Base-by-base conservation (phyloP, 2,329 filamentous ascomycete species). In the Penicillium polonicum region DNA sequence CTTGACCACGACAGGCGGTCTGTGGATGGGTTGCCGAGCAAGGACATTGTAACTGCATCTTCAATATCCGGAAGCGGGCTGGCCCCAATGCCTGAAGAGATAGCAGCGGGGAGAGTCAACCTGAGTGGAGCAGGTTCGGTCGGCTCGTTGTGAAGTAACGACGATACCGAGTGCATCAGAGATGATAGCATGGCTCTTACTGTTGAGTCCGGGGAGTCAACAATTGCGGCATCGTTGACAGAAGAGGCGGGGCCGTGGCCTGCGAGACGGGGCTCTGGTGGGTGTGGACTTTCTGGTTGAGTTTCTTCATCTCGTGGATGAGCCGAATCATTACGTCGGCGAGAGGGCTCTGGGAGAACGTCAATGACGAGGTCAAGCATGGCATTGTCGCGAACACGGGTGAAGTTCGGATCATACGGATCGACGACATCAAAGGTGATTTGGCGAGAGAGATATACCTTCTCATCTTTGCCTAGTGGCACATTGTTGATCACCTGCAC, bases 401-500 rank as follows among this genome's bases (percentile, higher is more conserved):
- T 89, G 72, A 97, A 97, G 57, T 92, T 88, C 15, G 92, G 90
- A 73, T 97, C 93, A 23, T 85, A 84, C 5, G 77, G 76, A 67
- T 78, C 78, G 35, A 81, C 67, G 36, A 92, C 83, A 63, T 90
- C 88, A 57, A 88, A 85, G 29, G 91, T 86, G 27, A 93, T 84
- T 57, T 91, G 86, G 25, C 89, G 85, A 46, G 88, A 83, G 62
- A 97, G 84, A 70, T 90, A 90, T 21, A 97, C 86, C 62, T 88
- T 90, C 74, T 97, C 93, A 69, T 97, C 91, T 48, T 89, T 88
- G 4, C 93, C 93, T 4, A 99, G 80, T 1, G 89, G 84, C 41
- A 92, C 83, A 64, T 89, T 90, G 42, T 91, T 92, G 60, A 96
- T 87, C 44, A 89, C 88, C 57, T 89, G 90, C 42, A 97, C 87